Conservation (phyloP, 257 asterid species). For the Penstemon davidsonii region DNA sequence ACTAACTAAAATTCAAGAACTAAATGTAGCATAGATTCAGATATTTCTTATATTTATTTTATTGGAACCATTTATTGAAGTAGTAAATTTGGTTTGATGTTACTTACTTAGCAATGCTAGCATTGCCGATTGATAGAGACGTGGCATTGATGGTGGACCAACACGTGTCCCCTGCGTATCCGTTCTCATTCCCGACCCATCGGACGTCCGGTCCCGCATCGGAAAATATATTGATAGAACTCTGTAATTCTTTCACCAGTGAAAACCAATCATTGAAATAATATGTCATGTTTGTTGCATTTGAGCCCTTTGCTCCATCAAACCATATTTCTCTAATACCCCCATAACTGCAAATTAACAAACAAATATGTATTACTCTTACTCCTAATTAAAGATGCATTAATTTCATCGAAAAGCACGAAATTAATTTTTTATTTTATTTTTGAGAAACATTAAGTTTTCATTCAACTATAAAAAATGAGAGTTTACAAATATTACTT, state of each 20-base stretch:
- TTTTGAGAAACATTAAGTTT: too few species aligned
- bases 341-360: slow-evolving; percentile 65
- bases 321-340: slow-evolving; percentile 86
- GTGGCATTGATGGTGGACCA: slow-evolving; percentile 93
- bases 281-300: slow-evolving; percentile 83
- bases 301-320: slow-evolving; percentile 91
- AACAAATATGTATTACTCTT: not conserved
- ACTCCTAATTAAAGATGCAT: too few species aligned
- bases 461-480: too few species aligned
- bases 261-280: slow-evolving; percentile 82
- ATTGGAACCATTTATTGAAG: too few species aligned
- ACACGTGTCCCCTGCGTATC: slow-evolving; percentile 74
- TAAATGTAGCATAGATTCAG: too few species aligned
- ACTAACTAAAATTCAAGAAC: too few species aligned
- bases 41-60: too few species aligned
- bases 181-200: slow-evolving; percentile 91
- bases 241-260: slow-evolving; percentile 83
- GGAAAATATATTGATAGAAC: slow-evolving; percentile 80
- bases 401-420: too few species aligned
- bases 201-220: slow-evolving; percentile 92
- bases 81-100: not conserved
- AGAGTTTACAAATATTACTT: too few species aligned
- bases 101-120: slow-evolving; percentile 50
- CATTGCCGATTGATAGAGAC: slow-evolving; percentile 70
- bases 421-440: too few species aligned